These are phyloP conservation scores for Globisporangium carolinianum DNA, from an alignment of 352 stramenopile genomes.

Conservation along the genomic window DNA sequence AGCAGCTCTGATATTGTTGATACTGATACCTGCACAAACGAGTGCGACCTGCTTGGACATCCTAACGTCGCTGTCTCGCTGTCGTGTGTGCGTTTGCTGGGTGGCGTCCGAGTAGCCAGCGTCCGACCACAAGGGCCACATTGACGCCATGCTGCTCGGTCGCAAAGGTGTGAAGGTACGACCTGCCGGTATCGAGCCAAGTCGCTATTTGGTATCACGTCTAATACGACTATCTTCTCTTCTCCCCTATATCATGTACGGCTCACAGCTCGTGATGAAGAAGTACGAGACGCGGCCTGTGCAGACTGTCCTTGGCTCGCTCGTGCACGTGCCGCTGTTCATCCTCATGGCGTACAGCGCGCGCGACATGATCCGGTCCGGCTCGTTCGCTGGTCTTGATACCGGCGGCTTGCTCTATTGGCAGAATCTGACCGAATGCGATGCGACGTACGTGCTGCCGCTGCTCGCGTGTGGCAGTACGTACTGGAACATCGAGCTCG, in stretches of 20 bases:
- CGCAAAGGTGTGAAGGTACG: slow-evolving; percentile 37
- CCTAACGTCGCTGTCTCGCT: not conserved
- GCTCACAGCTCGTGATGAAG: slow-evolving; percentile 41
- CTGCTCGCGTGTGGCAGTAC: slow-evolving; percentile 44
- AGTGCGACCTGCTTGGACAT: not conserved
- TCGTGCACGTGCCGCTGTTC: slow-evolving; percentile 71
- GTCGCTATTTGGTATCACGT: not conserved
- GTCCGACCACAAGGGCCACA: slow-evolving; percentile 32
- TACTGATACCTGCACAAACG: not conserved
- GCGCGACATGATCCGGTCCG: slow-evolving; percentile 69
- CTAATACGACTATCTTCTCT: not conserved
- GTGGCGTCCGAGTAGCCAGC: slow-evolving; percentile 19
- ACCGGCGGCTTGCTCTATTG: slow-evolving; percentile 56
- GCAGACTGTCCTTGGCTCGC: slow-evolving; percentile 49
- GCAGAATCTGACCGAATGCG: slow-evolving; percentile 57
- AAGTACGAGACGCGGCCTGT: slow-evolving; percentile 72
- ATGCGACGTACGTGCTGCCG: slow-evolving; percentile 55
- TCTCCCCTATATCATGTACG: not conserved
- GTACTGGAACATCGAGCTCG: slow-evolving; percentile 60
- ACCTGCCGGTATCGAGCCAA: not conserved
- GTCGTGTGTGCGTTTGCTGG: not conserved
- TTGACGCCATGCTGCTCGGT: slow-evolving; percentile 42
- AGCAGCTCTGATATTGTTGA: not conserved
- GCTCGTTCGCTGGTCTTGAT: slow-evolving; percentile 52
- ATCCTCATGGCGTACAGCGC: slow-evolving; percentile 68